phyloP scores from a whole-genome alignment of 2,329 filamentous ascomycete species.

The Neophaeococcomyces mojaviensis region DNA sequence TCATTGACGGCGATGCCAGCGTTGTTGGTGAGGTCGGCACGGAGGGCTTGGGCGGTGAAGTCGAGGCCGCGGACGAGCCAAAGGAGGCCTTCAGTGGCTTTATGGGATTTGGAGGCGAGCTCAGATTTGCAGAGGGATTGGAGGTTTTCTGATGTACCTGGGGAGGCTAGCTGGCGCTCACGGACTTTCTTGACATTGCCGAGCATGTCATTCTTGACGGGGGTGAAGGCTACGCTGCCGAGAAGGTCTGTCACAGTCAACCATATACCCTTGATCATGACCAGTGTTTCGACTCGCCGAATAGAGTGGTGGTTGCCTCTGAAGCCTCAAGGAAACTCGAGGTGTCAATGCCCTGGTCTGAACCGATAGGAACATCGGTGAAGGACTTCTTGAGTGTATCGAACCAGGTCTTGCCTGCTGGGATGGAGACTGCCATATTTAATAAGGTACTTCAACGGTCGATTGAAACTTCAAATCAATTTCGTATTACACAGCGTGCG shows the following conservation, averaged over 20 bases:
- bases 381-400: conserved; percentile 80
- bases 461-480: conserved; percentile 41
- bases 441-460: no score
- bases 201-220: conserved; percentile 84
- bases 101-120: conserved; percentile 81
- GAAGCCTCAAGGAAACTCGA: conserved; percentile 84
- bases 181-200: conserved; percentile 97
- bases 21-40: conserved; percentile 39
- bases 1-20: conserved; percentile 15
- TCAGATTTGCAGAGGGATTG: conserved; percentile 82
- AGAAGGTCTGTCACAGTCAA: conserved; percentile 44
- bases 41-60: conserved; percentile 81
- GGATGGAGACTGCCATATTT: conserved; percentile 48
- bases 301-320: conserved; percentile 78
- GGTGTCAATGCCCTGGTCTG: conserved; percentile 72
- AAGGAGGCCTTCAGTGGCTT: conserved; percentile 77
- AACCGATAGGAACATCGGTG: conserved; percentile 70
- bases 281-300: conserved; percentile 49
- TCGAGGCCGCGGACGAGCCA: conserved; percentile 93
- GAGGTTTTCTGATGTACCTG: conserved; percentile 70
- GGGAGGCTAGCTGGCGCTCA: conserved; percentile 69
- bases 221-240: conserved; percentile 67
- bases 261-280: neutral
- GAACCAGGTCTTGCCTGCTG: conserved; percentile 71
- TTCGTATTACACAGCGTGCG: neutral